Evolutionary conservation across 2,329 filamentous ascomycete genomes (phyloP).

Genomic region (Pestalotiopsis sp.): DNA sequence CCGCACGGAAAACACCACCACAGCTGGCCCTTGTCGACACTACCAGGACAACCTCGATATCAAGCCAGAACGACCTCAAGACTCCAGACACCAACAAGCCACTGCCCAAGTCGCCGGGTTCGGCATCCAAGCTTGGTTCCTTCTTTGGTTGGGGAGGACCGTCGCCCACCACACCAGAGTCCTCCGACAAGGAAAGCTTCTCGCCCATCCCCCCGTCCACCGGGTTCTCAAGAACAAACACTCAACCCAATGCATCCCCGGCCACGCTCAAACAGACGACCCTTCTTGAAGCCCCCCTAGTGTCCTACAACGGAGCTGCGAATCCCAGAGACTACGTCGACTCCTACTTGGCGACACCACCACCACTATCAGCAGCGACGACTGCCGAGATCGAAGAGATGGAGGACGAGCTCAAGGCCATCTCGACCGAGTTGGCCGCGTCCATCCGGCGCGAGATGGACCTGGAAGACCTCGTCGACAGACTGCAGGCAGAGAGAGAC

Average conservation of each 20-base stretch:
- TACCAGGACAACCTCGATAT: constrained; percentile 22
- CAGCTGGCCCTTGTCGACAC: constrained; percentile 52
- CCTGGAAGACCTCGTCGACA: constrained; percentile 89
- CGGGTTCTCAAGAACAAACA: constrained; percentile 40
- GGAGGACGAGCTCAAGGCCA: constrained; percentile 91
- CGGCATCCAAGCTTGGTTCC: constrained; percentile 47
- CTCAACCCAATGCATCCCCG: constrained; percentile 43
- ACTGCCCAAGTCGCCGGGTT: constrained; percentile 54
- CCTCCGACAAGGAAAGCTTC: constrained; percentile 45
- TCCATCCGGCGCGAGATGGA: constrained; percentile 97
- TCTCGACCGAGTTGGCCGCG: constrained; percentile 87
- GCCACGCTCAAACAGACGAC: constrained; percentile 36
- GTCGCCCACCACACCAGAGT: constrained; percentile 49
- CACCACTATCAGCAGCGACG: constrained; percentile 40
- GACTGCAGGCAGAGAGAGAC: constrained; percentile 76
- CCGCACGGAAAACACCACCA: constrained; percentile 51
- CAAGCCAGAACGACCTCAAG: constrained; percentile 25
- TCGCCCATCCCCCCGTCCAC: constrained; percentile 54
- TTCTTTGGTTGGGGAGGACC: constrained; percentile 58
- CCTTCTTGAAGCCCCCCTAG: constrained; percentile 39
- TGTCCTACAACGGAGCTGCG: constrained; percentile 39
- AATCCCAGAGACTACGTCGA: constrained; percentile 52
- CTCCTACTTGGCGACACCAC: constrained; percentile 53
- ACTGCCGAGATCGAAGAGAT: constrained; percentile 75
- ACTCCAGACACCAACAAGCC: constrained; percentile 54